These are phyloP conservation scores for Coemansia sp. DNA, from an alignment of 192 early-diverging fungal genomes.

Conservation along the genomic window DNA sequence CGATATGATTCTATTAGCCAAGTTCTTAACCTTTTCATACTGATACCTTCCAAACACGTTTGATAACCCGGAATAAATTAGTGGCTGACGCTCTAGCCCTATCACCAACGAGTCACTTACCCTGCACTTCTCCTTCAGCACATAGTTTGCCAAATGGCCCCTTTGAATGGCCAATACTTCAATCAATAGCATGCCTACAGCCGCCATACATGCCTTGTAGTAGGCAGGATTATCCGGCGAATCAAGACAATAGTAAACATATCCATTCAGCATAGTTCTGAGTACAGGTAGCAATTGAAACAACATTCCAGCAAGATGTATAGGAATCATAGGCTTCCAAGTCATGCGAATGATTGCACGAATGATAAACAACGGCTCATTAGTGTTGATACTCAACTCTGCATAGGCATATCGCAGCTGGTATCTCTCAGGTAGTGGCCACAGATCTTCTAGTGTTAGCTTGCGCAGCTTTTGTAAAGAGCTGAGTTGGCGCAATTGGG, in stretches of 20 bases:
- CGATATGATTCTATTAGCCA: neutral
- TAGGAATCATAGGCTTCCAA: constrained; percentile 40
- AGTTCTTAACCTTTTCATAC: neutral
- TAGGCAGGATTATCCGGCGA: constrained; percentile 6
- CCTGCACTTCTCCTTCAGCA: neutral
- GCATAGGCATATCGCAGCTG: constrained; percentile 8
- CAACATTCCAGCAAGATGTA: constrained; percentile 14
- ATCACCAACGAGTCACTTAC: neutral
- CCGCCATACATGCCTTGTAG: constrained; percentile 12
- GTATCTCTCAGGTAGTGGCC: constrained; percentile 26
- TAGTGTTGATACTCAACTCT: constrained; percentile 28
- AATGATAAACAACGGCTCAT: constrained; percentile 37
- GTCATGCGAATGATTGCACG: constrained; percentile 37
- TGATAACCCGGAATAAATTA: neutral
- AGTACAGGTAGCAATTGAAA: constrained; percentile 1
- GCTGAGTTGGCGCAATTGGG: constrained; percentile 24
- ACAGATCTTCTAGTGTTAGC: constrained; percentile 22
- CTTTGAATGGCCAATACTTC: neutral
- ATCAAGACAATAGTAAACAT: constrained; percentile 33
- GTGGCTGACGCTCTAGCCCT: neutral
- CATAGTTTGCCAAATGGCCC: neutral
- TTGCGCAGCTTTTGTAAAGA: constrained; percentile 14
- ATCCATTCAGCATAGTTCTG: constrained; percentile 3
- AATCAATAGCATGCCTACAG: neutral
- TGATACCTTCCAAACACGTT: neutral